Base-by-base conservation (phyloP, 495 filamentous ascomycete species). In the Xylaria curta region DNA sequence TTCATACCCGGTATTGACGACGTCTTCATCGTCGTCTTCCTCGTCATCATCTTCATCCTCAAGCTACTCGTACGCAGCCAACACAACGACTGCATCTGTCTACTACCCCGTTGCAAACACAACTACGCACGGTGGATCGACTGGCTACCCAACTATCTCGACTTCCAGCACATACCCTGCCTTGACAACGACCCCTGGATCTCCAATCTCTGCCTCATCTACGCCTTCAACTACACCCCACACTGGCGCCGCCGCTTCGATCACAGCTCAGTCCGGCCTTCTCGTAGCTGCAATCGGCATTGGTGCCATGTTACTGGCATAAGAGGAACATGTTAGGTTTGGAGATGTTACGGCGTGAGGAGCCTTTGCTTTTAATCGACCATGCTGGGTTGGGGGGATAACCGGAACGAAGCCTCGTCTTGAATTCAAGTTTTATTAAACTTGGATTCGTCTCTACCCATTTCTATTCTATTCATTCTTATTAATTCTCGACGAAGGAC, bases 281-380 rank as follows among this genome's bases (percentile, higher is more conserved):
- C 69, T 83, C 66, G 73, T 83, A 65, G 78, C 78, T 73, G 78
- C 80, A 26, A 62, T 87, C 24, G 84, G 80, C 28, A 78, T 82
- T 59, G 82, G 80, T 59, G 78, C 81, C 33, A 80, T 80, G 71
- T 73, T 87, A 62, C 73, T 87, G 49, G 80, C 78, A 44, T 85
- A 81, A 81, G 53, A 26, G 26, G n/a, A 36, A 40, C 59, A 19
- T 61, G 8, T 7, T 21, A 42, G 4, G 8, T 15, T 19, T 3
- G n/a, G 17, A 44, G 36, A 21, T 56, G 6, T 44, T n/a, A 21
- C 36, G 31, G 33, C 33, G 13, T 46, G 28, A 62, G 21, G 46
- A 47, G 15, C 38, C 13, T 53, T 38, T 3, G 24, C 2, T 21
- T 61, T 28, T 8, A 9, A 44, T 31, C 19, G 15, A 19, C 7